phyloP scores from a whole-genome alignment of 768 basidiomycete genomes.

The Leccinum truebloodii region DNA sequence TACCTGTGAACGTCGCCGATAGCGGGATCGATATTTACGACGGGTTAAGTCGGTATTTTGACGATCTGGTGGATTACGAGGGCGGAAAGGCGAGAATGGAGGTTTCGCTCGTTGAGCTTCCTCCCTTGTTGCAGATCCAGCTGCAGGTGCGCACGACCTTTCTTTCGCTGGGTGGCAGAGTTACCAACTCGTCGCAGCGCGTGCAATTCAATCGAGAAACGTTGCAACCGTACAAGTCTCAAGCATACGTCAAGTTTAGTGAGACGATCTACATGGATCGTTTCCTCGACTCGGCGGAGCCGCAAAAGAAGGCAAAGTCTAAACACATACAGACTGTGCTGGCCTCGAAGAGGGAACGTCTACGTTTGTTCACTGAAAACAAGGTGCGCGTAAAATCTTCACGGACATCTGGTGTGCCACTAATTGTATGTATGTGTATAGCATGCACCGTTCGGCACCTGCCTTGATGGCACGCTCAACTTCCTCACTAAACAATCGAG shows the following conservation, averaged over 20 bases:
- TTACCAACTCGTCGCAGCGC: constrained; percentile 47
- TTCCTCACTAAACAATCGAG: constrained; percentile 57
- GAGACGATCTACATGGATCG: constrained; percentile 90
- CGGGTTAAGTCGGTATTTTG: constrained; percentile 88
- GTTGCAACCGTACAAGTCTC: constrained; percentile 91
- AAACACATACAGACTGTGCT: constrained; percentile 72
- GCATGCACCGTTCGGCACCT: constrained; percentile 61
- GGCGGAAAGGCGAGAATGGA: constrained; percentile 88
- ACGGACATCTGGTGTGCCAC: not conserved
- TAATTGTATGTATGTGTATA: constrained; percentile 36
- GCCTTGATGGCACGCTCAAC: constrained; percentile 54
- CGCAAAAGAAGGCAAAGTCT: constrained; percentile 67
- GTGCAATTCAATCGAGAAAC: constrained; percentile 95
- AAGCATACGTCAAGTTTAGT: constrained; percentile 90
- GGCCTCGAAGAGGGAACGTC: constrained; percentile 60
- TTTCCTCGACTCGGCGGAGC: constrained; percentile 77
- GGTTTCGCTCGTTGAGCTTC: constrained; percentile 80
- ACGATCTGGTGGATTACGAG: constrained; percentile 84
- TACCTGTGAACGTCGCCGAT: constrained; percentile 90
- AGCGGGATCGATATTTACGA: constrained; percentile 93
- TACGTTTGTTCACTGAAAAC: constrained; percentile 65
- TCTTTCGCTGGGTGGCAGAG: not conserved
- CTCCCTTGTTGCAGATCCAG: constrained; percentile 92
- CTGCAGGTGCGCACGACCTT: constrained; percentile 65
- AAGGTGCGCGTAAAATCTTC: constrained; percentile 51